Evolutionary conservation across 2,329 filamentous ascomycete genomes (phyloP), one percentile per base, ranked within the genome.

Genomic region (Helicocarpus griseus): DNA sequence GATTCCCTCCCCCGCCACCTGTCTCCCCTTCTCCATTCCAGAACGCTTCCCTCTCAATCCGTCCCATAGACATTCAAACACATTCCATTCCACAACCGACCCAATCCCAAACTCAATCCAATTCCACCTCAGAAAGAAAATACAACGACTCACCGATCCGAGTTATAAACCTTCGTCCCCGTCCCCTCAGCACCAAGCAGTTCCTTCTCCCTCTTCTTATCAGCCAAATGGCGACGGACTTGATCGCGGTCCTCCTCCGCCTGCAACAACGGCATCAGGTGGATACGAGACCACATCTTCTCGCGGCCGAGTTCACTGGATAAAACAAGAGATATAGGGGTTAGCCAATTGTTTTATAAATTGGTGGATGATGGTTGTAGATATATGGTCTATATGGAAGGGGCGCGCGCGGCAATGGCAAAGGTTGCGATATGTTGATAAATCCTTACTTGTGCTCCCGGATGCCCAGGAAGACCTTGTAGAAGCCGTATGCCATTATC

Each of bases 261-360:
- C 70, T 97, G 91, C 57, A 98, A 82, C 57, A 95, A 75, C 53
- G 93, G 93, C 65, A 91, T 93, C 58, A 98, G 79, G 73, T 97
- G 83, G 73, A 98, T 95, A 67, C 93, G 86, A 56, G 88, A 82
- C 93, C 93, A 98, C 82, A 95, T 93, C 78, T 97, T 98, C 68
- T 98, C 93, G 63, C 93, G 88, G 57, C 84, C 87, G 60, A 95
- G 84, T 73, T 98, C 93, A 66, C 90, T 96, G 17, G 19, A 8
- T 24, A 7, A n/a, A n/a, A 26, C 1, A 1, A 41, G n/a, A 26
- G n/a, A n/a, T n/a, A n/a, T n/a, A n/a, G n/a, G n/a, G n/a, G n/a
- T n/a, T n/a, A n/a, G n/a, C n/a, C n/a, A n/a, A n/a, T n/a, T n/a
- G n/a, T n/a, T n/a, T n/a, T n/a, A n/a, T n/a, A n/a, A n/a, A n/a